Conservation (phyloP, 169 alveolate genomes). For the Pseudocohnilembus persalinus region DNA sequence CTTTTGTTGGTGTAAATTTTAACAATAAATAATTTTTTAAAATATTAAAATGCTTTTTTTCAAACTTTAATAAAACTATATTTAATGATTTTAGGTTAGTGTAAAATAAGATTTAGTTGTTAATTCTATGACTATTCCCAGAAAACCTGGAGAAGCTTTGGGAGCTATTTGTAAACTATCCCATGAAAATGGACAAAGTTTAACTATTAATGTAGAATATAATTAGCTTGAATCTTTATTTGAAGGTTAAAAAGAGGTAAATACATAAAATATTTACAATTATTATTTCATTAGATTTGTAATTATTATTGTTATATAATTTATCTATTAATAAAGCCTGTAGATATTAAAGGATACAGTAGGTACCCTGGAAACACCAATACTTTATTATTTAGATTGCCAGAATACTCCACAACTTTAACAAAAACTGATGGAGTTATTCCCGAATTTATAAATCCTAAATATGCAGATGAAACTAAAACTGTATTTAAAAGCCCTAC, state of each 20-base stretch:
- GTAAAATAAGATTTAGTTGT: constrained; percentile 74
- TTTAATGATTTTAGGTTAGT: constrained; percentile 26
- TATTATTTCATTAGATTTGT: constrained; percentile 41
- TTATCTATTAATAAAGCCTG: constrained; percentile 45
- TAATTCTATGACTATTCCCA: constrained; percentile 84
- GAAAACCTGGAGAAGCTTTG: constrained; percentile 92
- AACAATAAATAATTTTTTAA: too few relatives aligned
- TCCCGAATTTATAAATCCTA: constrained; percentile 95
- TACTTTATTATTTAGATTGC: constrained; percentile 78
- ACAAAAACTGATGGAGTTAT: constrained; percentile 89
- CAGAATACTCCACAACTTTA: constrained; percentile 73
- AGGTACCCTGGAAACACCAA: constrained; percentile 93
- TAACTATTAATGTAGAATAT: constrained; percentile 88
- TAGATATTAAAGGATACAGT: constrained; percentile 77
- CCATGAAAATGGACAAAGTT: constrained; percentile 54
- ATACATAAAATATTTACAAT: too few relatives aligned
- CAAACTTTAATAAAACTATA: too few relatives aligned
- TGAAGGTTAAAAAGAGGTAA: constrained; percentile 59
- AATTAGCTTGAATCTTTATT: constrained; percentile 89
- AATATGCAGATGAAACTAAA: constrained; percentile 89
- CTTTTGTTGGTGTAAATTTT: constrained; percentile 84
- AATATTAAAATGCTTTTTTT: too few relatives aligned
- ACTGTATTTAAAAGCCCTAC: constrained; percentile 92
- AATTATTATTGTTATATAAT: constrained; percentile 6
- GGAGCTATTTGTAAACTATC: constrained; percentile 85